phyloP scores from a whole-genome alignment of 2,329 filamentous ascomycete genomes.

The Fusarium napiforme region DNA sequence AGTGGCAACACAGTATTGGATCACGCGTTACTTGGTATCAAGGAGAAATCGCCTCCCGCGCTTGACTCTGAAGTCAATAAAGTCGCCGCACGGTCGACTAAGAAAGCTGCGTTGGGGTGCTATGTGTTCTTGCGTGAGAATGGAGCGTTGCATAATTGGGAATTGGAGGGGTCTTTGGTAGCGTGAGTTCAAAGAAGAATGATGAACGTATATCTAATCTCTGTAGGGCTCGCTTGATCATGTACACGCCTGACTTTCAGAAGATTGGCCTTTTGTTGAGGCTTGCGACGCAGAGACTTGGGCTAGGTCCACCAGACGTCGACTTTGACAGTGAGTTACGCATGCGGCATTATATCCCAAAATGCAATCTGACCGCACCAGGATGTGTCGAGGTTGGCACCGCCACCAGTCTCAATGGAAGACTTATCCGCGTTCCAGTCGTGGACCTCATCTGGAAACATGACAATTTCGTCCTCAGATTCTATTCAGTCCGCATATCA shows the following conservation, averaged over 20 bases:
- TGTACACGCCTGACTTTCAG: background rate
- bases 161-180: background rate
- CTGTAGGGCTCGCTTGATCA: too few species aligned
- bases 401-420: background rate
- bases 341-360: too few species aligned
- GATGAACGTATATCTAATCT: too few species aligned
- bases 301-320: background rate
- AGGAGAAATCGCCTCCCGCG: background rate
- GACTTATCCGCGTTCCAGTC: too few species aligned
- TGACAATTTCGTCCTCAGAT: too few species aligned
- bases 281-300: background rate
- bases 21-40: background rate
- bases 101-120: background rate
- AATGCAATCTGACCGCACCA: background rate
- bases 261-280: background rate
- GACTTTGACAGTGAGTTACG: background rate
- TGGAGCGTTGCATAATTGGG: background rate
- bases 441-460: too few species aligned
- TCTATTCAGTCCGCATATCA: too few species aligned
- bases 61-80: background rate
- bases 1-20: background rate
- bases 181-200: too few species aligned
- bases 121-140: background rate
- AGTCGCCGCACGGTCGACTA: fast-evolving
- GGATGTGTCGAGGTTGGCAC: background rate